phyloP scores from a whole-genome alignment of 768 basidiomycete species.

The Grammothele lineata region DNA sequence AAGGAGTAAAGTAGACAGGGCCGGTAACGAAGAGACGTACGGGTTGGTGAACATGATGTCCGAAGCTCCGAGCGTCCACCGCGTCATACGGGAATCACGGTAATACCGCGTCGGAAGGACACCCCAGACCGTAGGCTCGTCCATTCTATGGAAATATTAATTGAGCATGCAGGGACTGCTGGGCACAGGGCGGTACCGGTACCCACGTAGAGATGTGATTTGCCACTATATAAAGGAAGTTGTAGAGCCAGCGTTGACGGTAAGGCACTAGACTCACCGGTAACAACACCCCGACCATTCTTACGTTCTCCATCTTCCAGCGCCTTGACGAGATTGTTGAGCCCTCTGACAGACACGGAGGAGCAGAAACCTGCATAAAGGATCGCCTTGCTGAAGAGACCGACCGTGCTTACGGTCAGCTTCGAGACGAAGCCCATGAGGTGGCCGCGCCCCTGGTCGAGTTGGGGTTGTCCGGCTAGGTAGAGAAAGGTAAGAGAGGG shows the following conservation, averaged over 20 bases:
- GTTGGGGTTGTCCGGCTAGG: too few species aligned
- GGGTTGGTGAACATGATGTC: conserved; percentile 95
- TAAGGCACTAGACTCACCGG: conserved; percentile 45
- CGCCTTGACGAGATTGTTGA: conserved; percentile 59
- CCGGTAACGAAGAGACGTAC: conserved; percentile 37
- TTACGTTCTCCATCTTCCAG: conserved; percentile 45
- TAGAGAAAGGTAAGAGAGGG: not conserved
- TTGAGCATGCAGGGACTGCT: not conserved
- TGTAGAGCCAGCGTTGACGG: not conserved
- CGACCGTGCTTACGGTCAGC: conserved; percentile 60
- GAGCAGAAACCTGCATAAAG: conserved; percentile 63
- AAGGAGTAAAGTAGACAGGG: not conserved
- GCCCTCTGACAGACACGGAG: conserved; percentile 63
- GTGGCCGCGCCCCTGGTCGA: not conserved
- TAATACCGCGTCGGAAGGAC: conserved; percentile 65
- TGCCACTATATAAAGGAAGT: conserved; percentile 52
- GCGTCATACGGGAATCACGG: conserved; percentile 51
- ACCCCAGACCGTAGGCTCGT: conserved; percentile 88
- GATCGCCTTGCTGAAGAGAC: conserved; percentile 76
- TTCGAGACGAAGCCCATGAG: conserved; percentile 42
- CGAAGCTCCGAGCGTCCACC: conserved; percentile 91
- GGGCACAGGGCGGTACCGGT: not conserved
- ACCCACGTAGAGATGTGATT: conserved; percentile 93
- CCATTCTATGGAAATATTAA: conserved; percentile 31
- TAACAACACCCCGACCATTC: conserved; percentile 62